Base-by-base conservation (phyloP, 2,329 filamentous ascomycete genomes). In the Verticillium dahliae region DNA sequence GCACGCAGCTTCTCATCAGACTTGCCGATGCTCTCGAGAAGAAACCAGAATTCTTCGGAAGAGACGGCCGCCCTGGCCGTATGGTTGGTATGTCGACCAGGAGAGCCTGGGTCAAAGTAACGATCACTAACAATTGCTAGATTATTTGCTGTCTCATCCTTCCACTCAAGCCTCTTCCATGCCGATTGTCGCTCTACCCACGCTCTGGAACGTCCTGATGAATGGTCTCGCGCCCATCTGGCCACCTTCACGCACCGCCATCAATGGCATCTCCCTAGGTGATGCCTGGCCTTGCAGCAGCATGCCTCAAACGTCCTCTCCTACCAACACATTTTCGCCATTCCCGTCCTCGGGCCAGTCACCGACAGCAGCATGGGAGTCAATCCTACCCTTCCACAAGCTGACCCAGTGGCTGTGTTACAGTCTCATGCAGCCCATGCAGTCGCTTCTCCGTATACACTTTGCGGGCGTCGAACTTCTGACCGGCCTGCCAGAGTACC, bases 211-310 rank as follows among this genome's bases (percentile, higher is more conserved):
- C 64, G 86, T 94, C 1, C 85, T 99, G 11, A 96, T 97, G 87
- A 88, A 92, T 62, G 92, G 92, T 7, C 81, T 99, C 10, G 85
- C 87, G 4, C 84, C 89, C 1, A 96, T 98, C 72, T 99, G 95
- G 95, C 94, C 95, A 0, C 77, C 86, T 1, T 91, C 91, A 0
- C 87, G 94, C 65, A 97, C 94, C 0, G 86, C 90, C 65, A 89
- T 99, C 67, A 91, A 97, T 71, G 92, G 92, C 1, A 83, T 91
- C 34, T 87, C 92, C 0, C 85, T 99, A 15, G 95, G 95, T 61
- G 95, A 99, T 72, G 94, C 95, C 31, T 99, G 95, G 95, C 90
- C 89, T 0, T 97, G 93, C 76, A 87, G 85, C 11, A 85, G 88
- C 37, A 91, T 98, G 85, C 92, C 92, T 1, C 79, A 81, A 56